Conservation (phyloP, 306 rosid species). For the Prunus fruticosa region DNA sequence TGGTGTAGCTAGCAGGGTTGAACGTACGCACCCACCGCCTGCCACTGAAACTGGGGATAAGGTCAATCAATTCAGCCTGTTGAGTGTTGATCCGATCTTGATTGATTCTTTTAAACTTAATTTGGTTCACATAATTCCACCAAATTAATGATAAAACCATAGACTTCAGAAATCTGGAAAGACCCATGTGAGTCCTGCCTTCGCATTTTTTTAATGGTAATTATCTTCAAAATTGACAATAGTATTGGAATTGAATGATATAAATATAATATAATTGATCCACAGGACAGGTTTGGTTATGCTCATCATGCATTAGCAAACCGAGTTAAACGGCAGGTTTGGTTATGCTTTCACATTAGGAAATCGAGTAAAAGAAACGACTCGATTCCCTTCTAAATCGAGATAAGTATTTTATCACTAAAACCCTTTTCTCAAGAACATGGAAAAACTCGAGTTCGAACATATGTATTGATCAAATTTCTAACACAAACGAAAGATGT, state of each 20-base stretch:
- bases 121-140: conserved; percentile 9
- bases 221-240: background rate
- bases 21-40: background rate
- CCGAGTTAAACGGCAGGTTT: conserved; percentile 20
- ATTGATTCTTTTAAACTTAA: background rate
- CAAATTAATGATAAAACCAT: conserved; percentile 3
- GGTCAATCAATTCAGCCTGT: conserved; percentile 16
- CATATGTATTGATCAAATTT: no score
- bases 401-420: no score
- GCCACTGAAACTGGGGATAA: conserved; percentile 6
- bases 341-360: background rate
- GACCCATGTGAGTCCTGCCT: conserved; percentile 30
- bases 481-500: no score
- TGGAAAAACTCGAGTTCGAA: no score
- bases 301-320: conserved; percentile 24
- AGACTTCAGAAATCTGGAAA: conserved; percentile 17
- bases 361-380: no score
- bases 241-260: background rate
- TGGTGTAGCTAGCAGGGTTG: conserved; percentile 5
- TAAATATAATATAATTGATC: background rate
- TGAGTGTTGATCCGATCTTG: conserved; percentile 29
- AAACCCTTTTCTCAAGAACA: no score
- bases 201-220: background rate
- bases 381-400: no score
- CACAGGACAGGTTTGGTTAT: background rate